Base-by-base conservation (phyloP, 2,329 filamentous ascomycete species). In the Camptophora hylomeconis region DNA sequence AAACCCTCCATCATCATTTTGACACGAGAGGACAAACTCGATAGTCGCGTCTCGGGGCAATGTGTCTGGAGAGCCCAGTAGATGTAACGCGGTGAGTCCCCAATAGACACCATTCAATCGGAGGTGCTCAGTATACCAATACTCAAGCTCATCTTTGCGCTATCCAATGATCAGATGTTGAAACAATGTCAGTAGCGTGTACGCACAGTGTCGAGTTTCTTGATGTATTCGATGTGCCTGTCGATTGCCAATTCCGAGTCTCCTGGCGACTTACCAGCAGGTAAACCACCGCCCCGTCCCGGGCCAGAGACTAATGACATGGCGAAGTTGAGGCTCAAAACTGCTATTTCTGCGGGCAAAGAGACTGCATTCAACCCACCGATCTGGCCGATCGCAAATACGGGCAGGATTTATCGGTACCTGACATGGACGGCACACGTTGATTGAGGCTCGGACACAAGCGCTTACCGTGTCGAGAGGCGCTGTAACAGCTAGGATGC, bases 71-170 rank as follows among this genome's bases (percentile, higher is more conserved):
- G 70, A 76, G 26, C 75, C 72, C 35, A 98, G 72, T 16, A 95
- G 67, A 61, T 93, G 80, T 21, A 95, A 69, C 5, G 87, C 79
- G 5, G 77, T 89, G 33, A 98, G 60, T 9, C 89, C 89, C 89
- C 89, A 98, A 57, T 98, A 98, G 26, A 98, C 71, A 24, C 89
- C 89, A 52, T 89, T 94, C 33, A 98, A 69, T 37, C 89, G 83
- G 42, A 98, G 67, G 53, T 98, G 89, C 57, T 98, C 87, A 9
- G 89, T 98, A 51, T 95, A 67, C 80, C 87, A 94, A 62, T 95
- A 98, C 55, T 94, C 84, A 45, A 93, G 75, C 57, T 94, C 82
- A 64, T 95, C 84, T 60, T 80, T 84, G 51, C 80, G 77, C 73
- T 79, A 58, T 45, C 47, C 38, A 45, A 48, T 40, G 38, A 49